These are phyloP conservation scores for Medicago lupulina DNA, from an alignment of 306 rosid species.

Conservation along the genomic window DNA sequence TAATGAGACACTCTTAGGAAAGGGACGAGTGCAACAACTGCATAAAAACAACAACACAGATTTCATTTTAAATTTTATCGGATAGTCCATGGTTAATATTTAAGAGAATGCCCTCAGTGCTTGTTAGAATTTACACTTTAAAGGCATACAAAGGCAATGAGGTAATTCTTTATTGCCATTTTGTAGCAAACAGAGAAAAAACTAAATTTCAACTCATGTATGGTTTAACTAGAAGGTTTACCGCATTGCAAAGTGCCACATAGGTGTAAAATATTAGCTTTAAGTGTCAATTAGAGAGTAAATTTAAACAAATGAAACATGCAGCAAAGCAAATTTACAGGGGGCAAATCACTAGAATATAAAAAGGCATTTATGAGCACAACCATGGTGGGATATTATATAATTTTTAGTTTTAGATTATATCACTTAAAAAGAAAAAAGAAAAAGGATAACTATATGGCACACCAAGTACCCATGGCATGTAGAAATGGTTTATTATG, in stretches of 20 bases:
- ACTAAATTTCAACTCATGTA: constrained; percentile 4
- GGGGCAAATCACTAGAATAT: constrained; percentile 6
- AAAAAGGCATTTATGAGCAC: background rate
- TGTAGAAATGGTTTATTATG: background rate
- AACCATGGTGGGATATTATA: too few species aligned
- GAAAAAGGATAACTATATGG: background rate
- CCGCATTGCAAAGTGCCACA: constrained; percentile 13
- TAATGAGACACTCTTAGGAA: background rate
- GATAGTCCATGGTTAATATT: background rate
- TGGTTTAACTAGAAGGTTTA: constrained; percentile 30
- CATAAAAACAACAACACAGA: constrained; percentile 6
- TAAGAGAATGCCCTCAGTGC: background rate
- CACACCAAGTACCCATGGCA: background rate
- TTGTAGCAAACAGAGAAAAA: background rate
- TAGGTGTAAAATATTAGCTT: constrained; percentile 6
- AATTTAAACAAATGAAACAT: background rate
- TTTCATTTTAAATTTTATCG: constrained; percentile 5
- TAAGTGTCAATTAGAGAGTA: background rate
- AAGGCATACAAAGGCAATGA: background rate
- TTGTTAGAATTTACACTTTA: background rate
- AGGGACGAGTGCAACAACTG: background rate
- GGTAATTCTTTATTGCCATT: constrained; percentile 13
- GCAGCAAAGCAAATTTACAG: constrained; percentile 9
- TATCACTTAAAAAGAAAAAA: too few species aligned
- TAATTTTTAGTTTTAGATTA: background rate